Base-by-base conservation (phyloP, 1,284 basidiomycete species). In the Ceratobasidium sp. region DNA sequence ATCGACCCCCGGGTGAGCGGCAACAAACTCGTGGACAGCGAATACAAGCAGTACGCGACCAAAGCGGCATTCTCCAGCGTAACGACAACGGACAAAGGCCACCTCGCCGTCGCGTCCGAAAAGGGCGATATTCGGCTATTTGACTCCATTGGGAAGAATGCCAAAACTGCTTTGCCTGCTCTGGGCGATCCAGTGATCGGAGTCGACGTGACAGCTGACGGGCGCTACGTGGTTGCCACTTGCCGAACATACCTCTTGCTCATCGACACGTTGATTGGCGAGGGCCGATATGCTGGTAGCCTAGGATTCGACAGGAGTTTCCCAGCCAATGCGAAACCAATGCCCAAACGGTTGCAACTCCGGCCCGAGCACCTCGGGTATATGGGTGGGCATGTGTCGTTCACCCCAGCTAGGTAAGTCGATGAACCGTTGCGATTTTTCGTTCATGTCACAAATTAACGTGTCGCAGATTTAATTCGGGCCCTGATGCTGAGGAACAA, bases 111-210 rank as follows among this genome's bases (percentile, higher is more conserved):
- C 2, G 96, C 95, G 17, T 96, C 94, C 79, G 93, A 96, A 84
- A 99, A 98, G 85, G 98, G 98, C 76, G 98, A 99, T 82, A 94
- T 99, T 77, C 89, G 97, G 59, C 85, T 99, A 67, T 99, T 97
- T 80, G 98, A 99, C 82, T 87, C 91, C 67, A 95, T 99, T 78
- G 98, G 98, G 60, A 99, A 99, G 89, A 99, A 96, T 80, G 98
- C 98, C 45, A 99, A 99, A 89, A 99, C 98, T 24, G 96, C 96
- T n/a, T 85, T 99, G 60, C 96, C 97, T 31, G 94, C 96, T 44
- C 87, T 99, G 33, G 97, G 98, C 33, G 96, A 98, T 83, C 95
- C 97, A 53, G 98, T 99, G 80, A 83, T 95, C 65, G 97, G 97
- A 41, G 89, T 99, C 63, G 98, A 99, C 83, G 95, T 96, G 8